Conservation (phyloP, 2,329 filamentous ascomycete genomes). For the Pestalotiopsis sp. region DNA sequence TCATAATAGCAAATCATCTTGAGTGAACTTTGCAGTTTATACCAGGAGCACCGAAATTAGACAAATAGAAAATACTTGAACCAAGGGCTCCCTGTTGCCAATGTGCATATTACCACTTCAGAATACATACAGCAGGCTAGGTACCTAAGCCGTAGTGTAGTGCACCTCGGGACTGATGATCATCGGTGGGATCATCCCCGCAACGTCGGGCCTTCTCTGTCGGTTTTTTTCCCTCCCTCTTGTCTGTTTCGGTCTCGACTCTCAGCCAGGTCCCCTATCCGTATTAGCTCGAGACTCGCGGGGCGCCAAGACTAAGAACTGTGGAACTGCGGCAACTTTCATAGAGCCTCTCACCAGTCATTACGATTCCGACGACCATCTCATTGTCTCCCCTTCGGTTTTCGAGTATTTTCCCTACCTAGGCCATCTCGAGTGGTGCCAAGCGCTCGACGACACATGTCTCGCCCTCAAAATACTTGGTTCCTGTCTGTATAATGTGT, state of each 20-base stretch:
- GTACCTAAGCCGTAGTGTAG: too few relatives aligned
- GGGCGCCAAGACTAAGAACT: background rate
- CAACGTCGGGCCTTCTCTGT: too few relatives aligned
- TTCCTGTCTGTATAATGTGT: constrained; percentile 2
- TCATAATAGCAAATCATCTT: too few relatives aligned
- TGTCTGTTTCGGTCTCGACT: background rate
- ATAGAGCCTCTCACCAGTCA: background rate
- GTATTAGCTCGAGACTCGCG: background rate
- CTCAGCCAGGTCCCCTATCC: background rate
- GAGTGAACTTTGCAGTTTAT: too few relatives aligned
- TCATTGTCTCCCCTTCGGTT: too few relatives aligned
- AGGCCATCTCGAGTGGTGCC: background rate
- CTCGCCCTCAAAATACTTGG: background rate
- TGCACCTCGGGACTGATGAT: too few relatives aligned
- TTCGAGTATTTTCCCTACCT: background rate
- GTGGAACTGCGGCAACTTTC: background rate
- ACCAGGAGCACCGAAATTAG: too few relatives aligned
- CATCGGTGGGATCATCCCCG: too few relatives aligned
- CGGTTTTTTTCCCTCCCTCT: background rate
- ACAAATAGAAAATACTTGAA: too few relatives aligned
- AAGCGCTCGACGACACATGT: background rate
- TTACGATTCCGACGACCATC: background rate
- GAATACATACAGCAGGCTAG: too few relatives aligned
- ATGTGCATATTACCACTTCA: too few relatives aligned
- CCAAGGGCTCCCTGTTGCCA: too few relatives aligned